These are phyloP conservation scores for Fallopia convolvulus DNA, from an alignment of 148 eudicot genomes.

Conservation along the genomic window DNA sequence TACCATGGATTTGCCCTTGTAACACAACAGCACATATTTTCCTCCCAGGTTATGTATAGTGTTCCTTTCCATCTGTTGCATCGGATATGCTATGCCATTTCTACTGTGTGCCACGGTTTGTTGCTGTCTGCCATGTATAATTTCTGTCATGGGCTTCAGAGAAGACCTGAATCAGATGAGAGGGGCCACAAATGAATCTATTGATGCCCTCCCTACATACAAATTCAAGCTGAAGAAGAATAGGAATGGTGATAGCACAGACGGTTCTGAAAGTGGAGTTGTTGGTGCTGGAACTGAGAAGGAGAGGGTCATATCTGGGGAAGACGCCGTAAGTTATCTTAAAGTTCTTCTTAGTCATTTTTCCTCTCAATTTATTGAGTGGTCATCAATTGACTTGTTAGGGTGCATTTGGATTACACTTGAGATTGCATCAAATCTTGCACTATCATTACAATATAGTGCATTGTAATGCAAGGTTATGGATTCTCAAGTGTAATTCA, in stretches of 20 bases:
- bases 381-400: no score
- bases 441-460: no score
- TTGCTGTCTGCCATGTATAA: constrained; percentile 93
- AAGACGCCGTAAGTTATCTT: constrained; percentile 69
- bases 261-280: constrained; percentile 48
- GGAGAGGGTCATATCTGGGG: constrained; percentile 81
- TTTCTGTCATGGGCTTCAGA: constrained; percentile 77
- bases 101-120: constrained; percentile 91
- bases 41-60: constrained; percentile 77
- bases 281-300: constrained; percentile 87
- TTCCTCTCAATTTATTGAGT: not conserved
- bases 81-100: constrained; percentile 96
- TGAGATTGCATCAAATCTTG: no score
- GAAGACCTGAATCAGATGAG: constrained; percentile 71
- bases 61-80: constrained; percentile 81
- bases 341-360: constrained; percentile 5
- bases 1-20: not conserved
- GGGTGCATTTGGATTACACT: no score
- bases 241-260: constrained; percentile 28
- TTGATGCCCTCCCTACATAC: constrained; percentile 76
- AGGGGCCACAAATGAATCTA: constrained; percentile 85
- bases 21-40: not conserved
- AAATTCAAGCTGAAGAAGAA: constrained; percentile 73
- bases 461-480: no score
- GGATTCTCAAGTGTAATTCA: no score